Evolutionary conservation across 768 basidiomycete species (phyloP).

Genomic region (Myochromella boudieri): DNA sequence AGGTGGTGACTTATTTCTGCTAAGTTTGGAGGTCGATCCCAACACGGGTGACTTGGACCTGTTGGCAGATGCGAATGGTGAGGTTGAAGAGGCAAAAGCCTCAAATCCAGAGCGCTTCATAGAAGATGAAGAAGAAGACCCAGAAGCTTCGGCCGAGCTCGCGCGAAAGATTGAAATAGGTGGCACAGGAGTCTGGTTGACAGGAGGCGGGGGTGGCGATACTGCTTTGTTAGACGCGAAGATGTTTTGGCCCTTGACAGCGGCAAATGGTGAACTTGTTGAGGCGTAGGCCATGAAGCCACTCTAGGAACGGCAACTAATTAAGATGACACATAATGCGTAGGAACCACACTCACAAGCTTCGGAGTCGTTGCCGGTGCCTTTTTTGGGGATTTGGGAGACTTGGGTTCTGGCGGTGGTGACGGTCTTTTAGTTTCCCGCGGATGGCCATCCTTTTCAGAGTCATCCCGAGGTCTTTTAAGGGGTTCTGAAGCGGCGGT

Average conservation of each 20-base stretch:
- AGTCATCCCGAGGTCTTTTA: constrained; percentile 64
- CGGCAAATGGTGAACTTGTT: constrained; percentile 68
- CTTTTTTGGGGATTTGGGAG: constrained; percentile 21
- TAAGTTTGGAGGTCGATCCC: constrained; percentile 40
- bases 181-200: constrained; percentile 13
- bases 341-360: constrained; percentile 38
- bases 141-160: constrained; percentile 17
- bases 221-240: constrained; percentile 42
- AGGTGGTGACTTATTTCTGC: constrained; percentile 56
- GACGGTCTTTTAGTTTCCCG: constrained; percentile 59
- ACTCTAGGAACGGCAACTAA: constrained; percentile 35
- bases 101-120: constrained; percentile 34
- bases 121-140: constrained; percentile 24
- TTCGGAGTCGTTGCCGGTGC: constrained; percentile 32
- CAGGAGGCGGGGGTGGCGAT: constrained; percentile 24
- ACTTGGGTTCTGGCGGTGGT: constrained; percentile 62
- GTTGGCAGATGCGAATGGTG: constrained; percentile 28
- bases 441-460: constrained; percentile 63
- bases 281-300: constrained; percentile 85
- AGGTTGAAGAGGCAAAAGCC: constrained; percentile 28
- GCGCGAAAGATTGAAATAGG: constrained; percentile 10
- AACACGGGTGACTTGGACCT: constrained; percentile 58
- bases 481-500: constrained; percentile 35
- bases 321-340: not conserved
- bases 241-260: constrained; percentile 66